Conservation (phyloP, 305 asterid genomes). For the Petunia hybrid region DNA sequence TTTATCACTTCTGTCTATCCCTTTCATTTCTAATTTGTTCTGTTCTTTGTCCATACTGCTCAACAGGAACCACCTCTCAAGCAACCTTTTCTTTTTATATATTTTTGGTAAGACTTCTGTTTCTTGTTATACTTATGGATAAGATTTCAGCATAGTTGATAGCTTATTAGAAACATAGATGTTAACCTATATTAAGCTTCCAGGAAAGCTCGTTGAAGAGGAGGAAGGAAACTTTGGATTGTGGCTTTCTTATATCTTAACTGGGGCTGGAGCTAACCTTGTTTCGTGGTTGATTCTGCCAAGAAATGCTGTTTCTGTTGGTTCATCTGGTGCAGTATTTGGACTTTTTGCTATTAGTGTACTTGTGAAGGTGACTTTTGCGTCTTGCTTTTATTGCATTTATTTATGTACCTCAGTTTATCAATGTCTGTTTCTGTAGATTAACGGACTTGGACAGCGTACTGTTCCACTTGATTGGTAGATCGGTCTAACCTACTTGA, state of each 20-base stretch:
- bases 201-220: constrained; percentile 96
- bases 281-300: constrained; percentile 96
- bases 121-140: not conserved
- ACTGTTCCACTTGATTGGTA: not conserved
- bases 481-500: constrained; percentile 29
- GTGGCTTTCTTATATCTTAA: constrained; percentile 89
- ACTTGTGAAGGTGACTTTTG: constrained; percentile 68
- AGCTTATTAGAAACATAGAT: constrained; percentile 3
- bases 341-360: constrained; percentile 93
- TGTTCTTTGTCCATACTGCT: constrained; percentile 30
- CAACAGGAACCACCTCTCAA: constrained; percentile 88
- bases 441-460: not conserved
- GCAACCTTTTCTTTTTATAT: constrained; percentile 96
- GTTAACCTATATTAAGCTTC: constrained; percentile 28
- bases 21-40: not conserved
- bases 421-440: not conserved
- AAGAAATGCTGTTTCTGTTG: constrained; percentile 90
- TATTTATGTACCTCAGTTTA: constrained; percentile 9
- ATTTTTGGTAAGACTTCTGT: constrained; percentile 71
- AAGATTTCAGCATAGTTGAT: constrained; percentile 27
- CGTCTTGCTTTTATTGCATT: constrained; percentile 9
- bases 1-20: not conserved
- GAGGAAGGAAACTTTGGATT: constrained; percentile 93
- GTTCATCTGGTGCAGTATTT: constrained; percentile 96
- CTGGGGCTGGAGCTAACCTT: constrained; percentile 94